These are phyloP conservation scores for Boletus pseudo-olivaceus DNA, from an alignment of 768 basidiomycete genomes.

Conservation along the genomic window DNA sequence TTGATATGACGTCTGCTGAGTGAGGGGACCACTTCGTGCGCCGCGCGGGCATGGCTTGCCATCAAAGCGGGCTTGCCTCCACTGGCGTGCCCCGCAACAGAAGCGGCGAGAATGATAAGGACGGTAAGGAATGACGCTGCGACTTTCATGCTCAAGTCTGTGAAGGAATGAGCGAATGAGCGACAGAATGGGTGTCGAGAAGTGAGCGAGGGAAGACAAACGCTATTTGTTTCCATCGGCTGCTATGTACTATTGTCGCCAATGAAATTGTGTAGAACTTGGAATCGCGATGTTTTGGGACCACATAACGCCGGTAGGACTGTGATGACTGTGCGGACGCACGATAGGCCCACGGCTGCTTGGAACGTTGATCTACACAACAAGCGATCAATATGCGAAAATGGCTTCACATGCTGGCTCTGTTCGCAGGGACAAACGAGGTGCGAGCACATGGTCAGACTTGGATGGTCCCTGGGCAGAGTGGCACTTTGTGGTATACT, in stretches of 20 bases:
- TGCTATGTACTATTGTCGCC: background rate
- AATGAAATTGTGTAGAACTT: background rate
- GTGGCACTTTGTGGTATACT: background rate
- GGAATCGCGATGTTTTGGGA: constrained; percentile 1
- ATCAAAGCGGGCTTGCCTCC: background rate
- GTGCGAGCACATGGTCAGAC: background rate
- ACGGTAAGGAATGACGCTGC: background rate
- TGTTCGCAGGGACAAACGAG: background rate
- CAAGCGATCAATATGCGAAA: background rate
- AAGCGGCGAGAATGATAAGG: background rate
- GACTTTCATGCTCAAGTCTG: background rate
- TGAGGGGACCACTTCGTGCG: background rate
- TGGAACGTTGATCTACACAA: background rate
- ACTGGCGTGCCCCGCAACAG: background rate
- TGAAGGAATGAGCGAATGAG: background rate
- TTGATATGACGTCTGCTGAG: background rate
- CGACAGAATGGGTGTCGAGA: background rate
- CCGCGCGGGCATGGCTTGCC: background rate
- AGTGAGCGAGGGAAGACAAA: background rate
- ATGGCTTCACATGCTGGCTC: background rate
- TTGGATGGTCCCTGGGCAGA: too few relatives aligned
- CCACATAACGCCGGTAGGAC: background rate
- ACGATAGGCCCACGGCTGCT: background rate
- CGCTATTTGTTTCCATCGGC: background rate
- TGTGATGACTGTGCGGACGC: background rate